phyloP scores from a whole-genome alignment of 176 grass and related monocot species.

The Stipa capillata region DNA sequence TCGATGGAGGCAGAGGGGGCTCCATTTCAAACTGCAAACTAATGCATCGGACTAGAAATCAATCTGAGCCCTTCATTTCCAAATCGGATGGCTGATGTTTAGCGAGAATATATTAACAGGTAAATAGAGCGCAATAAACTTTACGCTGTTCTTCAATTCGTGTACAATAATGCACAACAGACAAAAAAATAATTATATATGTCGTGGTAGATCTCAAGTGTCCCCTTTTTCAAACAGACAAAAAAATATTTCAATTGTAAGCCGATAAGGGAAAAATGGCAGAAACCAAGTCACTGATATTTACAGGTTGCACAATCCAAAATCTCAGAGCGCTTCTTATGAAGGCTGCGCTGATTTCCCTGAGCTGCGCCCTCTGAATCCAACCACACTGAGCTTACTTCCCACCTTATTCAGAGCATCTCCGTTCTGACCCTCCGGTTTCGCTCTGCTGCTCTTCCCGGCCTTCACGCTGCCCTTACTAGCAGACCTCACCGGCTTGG shows the following conservation, averaged over 20 bases:
- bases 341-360: constrained; percentile 32
- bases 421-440: constrained; percentile 25
- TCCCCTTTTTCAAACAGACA: background rate
- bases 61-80: background rate
- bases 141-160: background rate
- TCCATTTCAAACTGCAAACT: no score
- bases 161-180: background rate
- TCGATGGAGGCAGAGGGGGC: no score
- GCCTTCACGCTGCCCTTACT: constrained; percentile 18
- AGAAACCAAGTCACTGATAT: constrained; percentile 2
- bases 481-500: constrained; percentile 24
- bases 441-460: constrained; percentile 28
- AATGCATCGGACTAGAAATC: no score
- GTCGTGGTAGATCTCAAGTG: background rate
- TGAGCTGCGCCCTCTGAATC: constrained; percentile 90
- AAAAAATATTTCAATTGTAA: background rate
- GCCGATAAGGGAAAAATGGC: background rate
- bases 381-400: constrained; percentile 71
- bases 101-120: background rate
- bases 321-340: background rate
- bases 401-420: constrained; percentile 22
- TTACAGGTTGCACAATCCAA: constrained; percentile 17
- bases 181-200: background rate
- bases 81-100: no score
- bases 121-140: background rate